Base-by-base conservation (phyloP, 768 basidiomycete species). In the Podaxis sp. region DNA sequence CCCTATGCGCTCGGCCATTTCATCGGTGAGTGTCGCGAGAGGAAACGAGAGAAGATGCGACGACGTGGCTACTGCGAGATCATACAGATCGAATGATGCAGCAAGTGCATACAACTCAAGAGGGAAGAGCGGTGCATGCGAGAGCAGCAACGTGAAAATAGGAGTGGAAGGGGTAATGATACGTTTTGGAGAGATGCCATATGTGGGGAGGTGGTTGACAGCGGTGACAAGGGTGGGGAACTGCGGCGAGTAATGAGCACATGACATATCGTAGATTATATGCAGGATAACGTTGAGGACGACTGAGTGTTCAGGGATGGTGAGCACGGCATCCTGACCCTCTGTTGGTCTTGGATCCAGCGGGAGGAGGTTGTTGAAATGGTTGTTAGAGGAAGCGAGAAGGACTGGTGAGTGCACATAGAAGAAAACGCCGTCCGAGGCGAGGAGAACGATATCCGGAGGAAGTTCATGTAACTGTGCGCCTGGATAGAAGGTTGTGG, bases 341-440 rank as follows among this genome's bases (percentile, higher is more conserved):
- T 77, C 68, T 56, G 74, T 72, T 4, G 76, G 66, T 33, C 78
- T 72, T 30, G 77, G 65, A 1, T 79, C 68, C 4, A 76, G 64
- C 2, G 87, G 82, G 20, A 95, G 74, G 46, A 86, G 80, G 3
- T 80, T 76, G 51, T 82, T 80, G 74, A 93, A 93, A 12, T 73
- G 75, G 65, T 92, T 94, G 36, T 77, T 74, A 12, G 93, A 94
- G 11, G 78, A 80, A 2, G 74, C 69, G 37, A 89, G 78, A 48
- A 94, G 76, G 56, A 84, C 68, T 48, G 84, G 76, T 0, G 80
- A 76, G 71, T 93, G 90, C 5, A 88, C 87, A 69, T 93, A 93
- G 80, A 95, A 95, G 74, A 92, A 91, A 44, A 95, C 90, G 17
- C 83, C 82, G 69, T 95, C 93, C 30, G 85, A 80, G 2, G 90